A percentile compares a stretch with the other conserved stretches of the same genome.
phyloP scores from a whole-genome alignment of 2,329 filamentous ascomycete species.

The Blastomyces parvus region DNA sequence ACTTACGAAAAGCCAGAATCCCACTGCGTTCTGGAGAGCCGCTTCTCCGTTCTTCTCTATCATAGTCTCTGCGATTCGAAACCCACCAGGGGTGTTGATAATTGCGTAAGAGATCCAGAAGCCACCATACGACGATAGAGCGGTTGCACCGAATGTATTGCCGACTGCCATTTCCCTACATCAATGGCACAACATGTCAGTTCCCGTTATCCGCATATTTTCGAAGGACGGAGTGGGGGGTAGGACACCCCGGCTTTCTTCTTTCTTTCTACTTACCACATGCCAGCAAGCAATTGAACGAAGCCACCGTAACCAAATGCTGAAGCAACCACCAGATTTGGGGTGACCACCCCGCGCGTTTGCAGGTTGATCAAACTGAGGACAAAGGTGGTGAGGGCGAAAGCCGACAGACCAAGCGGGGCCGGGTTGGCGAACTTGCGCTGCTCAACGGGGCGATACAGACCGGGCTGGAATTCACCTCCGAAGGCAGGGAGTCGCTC shows the following conservation, averaged over 20 bases:
- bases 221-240: not conserved
- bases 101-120: conserved; percentile 74
- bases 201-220: not conserved
- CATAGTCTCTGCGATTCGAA: conserved; percentile 48
- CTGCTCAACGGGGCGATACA: conserved; percentile 52
- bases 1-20: conserved; percentile 59
- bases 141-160: conserved; percentile 77
- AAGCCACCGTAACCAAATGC: conserved; percentile 70
- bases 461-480: conserved; percentile 63
- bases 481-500: conserved; percentile 54
- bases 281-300: conserved; percentile 70
- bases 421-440: conserved; percentile 73
- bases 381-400: conserved; percentile 75
- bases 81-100: conserved; percentile 58
- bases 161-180: conserved; percentile 74
- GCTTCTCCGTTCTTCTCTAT: conserved; percentile 24
- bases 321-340: conserved; percentile 59
- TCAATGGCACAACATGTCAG: not conserved
- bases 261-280: conserved; percentile 55
- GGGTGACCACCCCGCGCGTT: conserved; percentile 48
- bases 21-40: conserved; percentile 52
- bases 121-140: conserved; percentile 70
- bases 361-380: conserved; percentile 65
- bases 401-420: conserved; percentile 65
- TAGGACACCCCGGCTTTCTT: not conserved